Base-by-base conservation (phyloP, 768 basidiomycete species). In the Lyophyllum semitale region DNA sequence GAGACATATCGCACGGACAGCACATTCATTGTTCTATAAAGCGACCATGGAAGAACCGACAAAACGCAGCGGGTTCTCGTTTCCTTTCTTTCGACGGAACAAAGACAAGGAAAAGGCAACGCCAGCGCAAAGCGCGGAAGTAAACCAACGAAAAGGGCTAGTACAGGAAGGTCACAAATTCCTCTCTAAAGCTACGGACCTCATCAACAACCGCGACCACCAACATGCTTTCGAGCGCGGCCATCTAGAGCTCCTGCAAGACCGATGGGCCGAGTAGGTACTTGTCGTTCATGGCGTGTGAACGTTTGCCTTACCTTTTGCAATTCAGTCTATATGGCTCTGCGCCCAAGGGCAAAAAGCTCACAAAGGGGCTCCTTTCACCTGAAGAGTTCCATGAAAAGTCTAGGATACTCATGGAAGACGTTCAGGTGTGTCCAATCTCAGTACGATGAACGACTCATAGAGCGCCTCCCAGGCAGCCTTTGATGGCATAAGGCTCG, bases 201-300 rank as follows among this genome's bases (percentile, higher is more conserved):
- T 63, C 48, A 57, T 66, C 42, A 61, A 63, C 44, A 61, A 63
- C 55, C 52, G 55, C 3, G 62, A 66, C 32, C 42, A 62, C 48
- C 60, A 53, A 22, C 55, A 59, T 54, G 51, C 33, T n/a, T 59
- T 59, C 18, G 64, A 61, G 35, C 54, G 38, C 20, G 60, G 62
- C 2, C 54, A 61, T 32, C 35, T 63, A 29, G 53, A 61, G 17
- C 50, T 66, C 38, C 48, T 63, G 15, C 58, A 60, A 26, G 58
- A 66, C 29, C 53, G 64, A 33, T 66, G 62, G 64, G 58, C 60
- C 26, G 62, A 66, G 64, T 66, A 40, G 54, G 64, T 59, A 12
- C 37, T 4, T n/a, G 5, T 38, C 29, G 22, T 35, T 40, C 17
- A 23, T 27, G n/a, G n/a, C 5, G 33, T 8, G 40, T 40, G 20